Conservation (phyloP, 805 yeast species). For the Wickerhamomyces alni region DNA sequence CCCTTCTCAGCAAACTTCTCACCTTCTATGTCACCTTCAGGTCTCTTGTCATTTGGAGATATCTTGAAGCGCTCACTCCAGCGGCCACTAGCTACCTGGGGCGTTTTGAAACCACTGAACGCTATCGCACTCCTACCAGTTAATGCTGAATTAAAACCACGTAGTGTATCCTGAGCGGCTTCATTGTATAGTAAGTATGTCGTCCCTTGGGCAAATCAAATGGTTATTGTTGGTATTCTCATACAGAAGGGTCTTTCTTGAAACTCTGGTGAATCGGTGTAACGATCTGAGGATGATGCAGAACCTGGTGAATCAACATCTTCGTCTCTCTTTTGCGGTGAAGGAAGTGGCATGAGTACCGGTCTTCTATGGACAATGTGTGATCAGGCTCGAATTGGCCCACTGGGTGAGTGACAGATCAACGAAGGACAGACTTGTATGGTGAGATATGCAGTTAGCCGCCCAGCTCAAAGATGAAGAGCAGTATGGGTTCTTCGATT, state of each 20-base stretch:
- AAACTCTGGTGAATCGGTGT: constrained; percentile 26
- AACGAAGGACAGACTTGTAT: too few relatives aligned
- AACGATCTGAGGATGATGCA: constrained; percentile 14
- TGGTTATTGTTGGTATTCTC: not conserved
- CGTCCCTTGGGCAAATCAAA: too few relatives aligned
- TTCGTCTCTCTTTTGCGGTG: constrained; percentile 3
- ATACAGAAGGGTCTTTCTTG: constrained; percentile 16
- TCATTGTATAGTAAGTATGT: not conserved
- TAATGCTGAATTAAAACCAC: constrained; percentile 23
- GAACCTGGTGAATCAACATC: constrained; percentile 4
- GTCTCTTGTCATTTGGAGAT: constrained; percentile 24
- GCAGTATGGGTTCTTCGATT: too few relatives aligned
- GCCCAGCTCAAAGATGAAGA: too few relatives aligned
- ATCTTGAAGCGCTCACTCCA: constrained; percentile 35
- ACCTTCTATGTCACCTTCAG: constrained; percentile 23
- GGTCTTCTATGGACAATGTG: too few relatives aligned
- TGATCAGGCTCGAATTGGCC: too few relatives aligned
- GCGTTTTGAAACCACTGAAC: constrained; percentile 93
- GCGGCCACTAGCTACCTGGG: constrained; percentile 78
- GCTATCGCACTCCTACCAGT: constrained; percentile 45
- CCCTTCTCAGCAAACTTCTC: constrained; percentile 34
- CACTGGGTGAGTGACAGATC: too few relatives aligned
- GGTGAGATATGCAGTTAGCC: too few relatives aligned
- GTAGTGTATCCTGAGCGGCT: constrained; percentile 10
- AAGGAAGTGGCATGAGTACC: constrained; percentile 6